Percentiles rank a stretch among this genome's conserved stretches.
Evolutionary conservation across 768 basidiomycete species (phyloP).

Genomic region (Russula sp.): DNA sequence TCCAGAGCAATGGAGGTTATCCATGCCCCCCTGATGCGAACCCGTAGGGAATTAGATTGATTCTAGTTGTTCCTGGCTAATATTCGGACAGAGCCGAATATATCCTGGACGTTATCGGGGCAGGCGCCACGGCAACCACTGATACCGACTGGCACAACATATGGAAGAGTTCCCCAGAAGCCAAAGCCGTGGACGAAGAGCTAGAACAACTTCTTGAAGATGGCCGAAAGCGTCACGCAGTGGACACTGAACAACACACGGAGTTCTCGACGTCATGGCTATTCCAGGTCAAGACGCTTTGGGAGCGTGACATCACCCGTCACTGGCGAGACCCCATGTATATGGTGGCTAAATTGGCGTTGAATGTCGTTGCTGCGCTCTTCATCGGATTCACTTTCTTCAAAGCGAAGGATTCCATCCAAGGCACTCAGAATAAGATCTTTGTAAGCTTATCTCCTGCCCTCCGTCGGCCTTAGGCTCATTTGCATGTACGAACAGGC

Average conservation of each 20-base stretch:
- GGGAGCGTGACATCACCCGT: constrained; percentile 29
- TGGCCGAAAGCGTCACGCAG: constrained; percentile 29
- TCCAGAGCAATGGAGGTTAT: constrained; percentile 61
- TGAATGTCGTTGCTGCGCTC: constrained; percentile 33
- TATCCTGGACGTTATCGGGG: constrained; percentile 50
- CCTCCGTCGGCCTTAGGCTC: neutral
- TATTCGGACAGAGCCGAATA: constrained; percentile 36
- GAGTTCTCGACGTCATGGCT: constrained; percentile 38
- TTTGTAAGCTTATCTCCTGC: constrained; percentile 30
- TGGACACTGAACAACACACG: constrained; percentile 25
- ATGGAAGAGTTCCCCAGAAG: constrained; percentile 44
- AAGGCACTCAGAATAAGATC: constrained; percentile 40
- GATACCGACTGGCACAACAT: constrained; percentile 43
- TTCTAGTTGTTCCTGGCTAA: neutral
- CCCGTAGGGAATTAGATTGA: constrained; percentile 36
- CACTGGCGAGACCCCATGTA: constrained; percentile 41
- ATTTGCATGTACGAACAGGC: constrained; percentile 24
- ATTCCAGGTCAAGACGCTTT: constrained; percentile 33
- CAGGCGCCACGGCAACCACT: constrained; percentile 44
- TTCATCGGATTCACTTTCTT: constrained; percentile 43
- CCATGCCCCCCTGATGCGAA: constrained; percentile 63
- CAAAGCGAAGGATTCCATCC: constrained; percentile 32
- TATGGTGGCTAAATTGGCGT: constrained; percentile 35
- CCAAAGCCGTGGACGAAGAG: constrained; percentile 34
- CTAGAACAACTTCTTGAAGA: constrained; percentile 41